A percentile compares a stretch with the other conserved stretches of the same genome.
phyloP scores from a whole-genome alignment of 108 stramenopile genomes.

The Seminavis robusta region DNA sequence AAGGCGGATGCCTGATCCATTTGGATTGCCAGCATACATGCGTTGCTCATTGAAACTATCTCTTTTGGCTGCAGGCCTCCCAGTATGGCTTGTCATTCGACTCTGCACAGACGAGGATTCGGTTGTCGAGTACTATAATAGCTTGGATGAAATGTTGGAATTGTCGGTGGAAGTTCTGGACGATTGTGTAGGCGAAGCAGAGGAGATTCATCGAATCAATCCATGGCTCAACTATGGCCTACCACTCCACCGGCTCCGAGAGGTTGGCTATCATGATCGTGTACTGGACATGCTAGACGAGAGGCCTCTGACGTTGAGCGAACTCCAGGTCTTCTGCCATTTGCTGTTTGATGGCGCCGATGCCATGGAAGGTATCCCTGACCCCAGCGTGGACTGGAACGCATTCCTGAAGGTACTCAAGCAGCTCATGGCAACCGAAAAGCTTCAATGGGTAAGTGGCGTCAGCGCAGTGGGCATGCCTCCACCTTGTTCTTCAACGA shows the following conservation, averaged over 20 bases:
- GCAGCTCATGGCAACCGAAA: conserved; percentile 27
- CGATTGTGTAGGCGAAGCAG: conserved; percentile 39
- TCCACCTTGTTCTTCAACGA: too few species aligned
- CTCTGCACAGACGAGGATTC: conserved; percentile 45
- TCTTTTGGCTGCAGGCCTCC: conserved; percentile 52
- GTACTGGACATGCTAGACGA: conserved; percentile 38
- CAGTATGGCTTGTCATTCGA: conserved; percentile 59
- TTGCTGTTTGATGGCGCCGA: conserved; percentile 57
- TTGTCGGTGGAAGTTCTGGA: conserved; percentile 44
- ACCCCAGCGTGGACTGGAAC: conserved; percentile 64
- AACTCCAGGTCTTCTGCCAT: conserved; percentile 62
- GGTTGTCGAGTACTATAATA: conserved; percentile 35
- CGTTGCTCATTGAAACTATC: conserved; percentile 64
- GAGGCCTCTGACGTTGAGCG: conserved; percentile 24
- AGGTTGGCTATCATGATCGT: conserved; percentile 20
- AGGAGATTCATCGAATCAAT: conserved; percentile 35
- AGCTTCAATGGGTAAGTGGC: conserved; percentile 64
- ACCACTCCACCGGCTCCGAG: conserved; percentile 36
- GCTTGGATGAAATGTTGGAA: conserved; percentile 22
- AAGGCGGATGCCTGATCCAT: conserved; percentile 67
- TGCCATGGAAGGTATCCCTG: conserved; percentile 59
- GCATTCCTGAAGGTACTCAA: conserved; percentile 39
- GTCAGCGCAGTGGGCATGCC: too few species aligned
- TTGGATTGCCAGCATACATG: conserved; percentile 73
- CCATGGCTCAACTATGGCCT: conserved; percentile 51